Conservation (phyloP, 2,329 filamentous ascomycete genomes). For the Aaosphaeria pasadenensis region DNA sequence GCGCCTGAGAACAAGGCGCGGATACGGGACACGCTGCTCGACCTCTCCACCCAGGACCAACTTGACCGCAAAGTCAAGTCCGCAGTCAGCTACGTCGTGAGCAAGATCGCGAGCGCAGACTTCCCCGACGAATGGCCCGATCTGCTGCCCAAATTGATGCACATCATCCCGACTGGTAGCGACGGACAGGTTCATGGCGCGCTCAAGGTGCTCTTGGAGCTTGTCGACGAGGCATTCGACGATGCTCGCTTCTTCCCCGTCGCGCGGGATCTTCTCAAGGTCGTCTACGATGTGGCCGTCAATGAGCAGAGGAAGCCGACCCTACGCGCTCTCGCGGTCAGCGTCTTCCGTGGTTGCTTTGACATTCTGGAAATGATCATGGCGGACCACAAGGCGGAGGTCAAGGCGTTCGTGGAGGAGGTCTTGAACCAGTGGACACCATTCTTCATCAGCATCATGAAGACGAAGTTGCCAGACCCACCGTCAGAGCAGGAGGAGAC, state of each 20-base stretch:
- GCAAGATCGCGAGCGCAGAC: conserved; percentile 90
- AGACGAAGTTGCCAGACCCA: conserved; percentile 65
- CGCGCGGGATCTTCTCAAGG: conserved; percentile 79
- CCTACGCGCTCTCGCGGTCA: conserved; percentile 80
- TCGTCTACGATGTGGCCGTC: conserved; percentile 77
- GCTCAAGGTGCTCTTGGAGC: conserved; percentile 79
- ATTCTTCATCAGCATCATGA: conserved; percentile 79
- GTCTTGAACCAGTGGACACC: conserved; percentile 81
- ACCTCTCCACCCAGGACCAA: conserved; percentile 71
- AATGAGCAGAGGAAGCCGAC: conserved; percentile 71
- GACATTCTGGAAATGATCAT: conserved; percentile 96
- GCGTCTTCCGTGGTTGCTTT: conserved; percentile 87
- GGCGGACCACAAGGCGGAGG: conserved; percentile 82
- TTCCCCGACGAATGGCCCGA: conserved; percentile 95
- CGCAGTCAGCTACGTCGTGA: conserved; percentile 83
- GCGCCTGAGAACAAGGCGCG: conserved; percentile 70
- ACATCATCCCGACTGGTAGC: conserved; percentile 70
- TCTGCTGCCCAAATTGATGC: conserved; percentile 76
- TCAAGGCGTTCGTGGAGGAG: conserved; percentile 87
- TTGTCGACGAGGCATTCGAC: conserved; percentile 90
- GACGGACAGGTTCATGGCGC: conserved; percentile 85
- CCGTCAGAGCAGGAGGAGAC: conserved; percentile 58
- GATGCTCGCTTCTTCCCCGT: conserved; percentile 94
- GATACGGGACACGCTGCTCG: conserved; percentile 71
- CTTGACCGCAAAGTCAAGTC: conserved; percentile 82